A percentile compares a stretch with the other conserved stretches of the same genome.
These are phyloP conservation scores for Dictyophora rubrovolvata DNA, from an alignment of 768 basidiomycete species.

Conservation along the genomic window DNA sequence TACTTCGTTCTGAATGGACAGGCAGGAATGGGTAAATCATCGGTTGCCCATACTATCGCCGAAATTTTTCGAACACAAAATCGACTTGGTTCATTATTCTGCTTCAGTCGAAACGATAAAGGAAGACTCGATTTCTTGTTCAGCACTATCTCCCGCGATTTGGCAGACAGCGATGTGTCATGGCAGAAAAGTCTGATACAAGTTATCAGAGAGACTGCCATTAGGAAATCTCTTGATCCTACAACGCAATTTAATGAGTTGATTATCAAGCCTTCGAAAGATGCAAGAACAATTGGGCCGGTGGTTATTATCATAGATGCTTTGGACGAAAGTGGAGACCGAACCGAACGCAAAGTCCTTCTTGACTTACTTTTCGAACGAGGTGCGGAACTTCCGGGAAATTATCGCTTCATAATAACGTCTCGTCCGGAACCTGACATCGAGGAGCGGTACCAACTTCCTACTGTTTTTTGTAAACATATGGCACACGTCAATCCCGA, in stretches of 20 bases:
- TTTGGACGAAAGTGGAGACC: constrained; percentile 19
- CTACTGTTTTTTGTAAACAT: not conserved
- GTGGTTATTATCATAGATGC: constrained; percentile 27
- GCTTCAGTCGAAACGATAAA: not conserved
- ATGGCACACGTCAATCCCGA: not conserved
- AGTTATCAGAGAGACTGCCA: not conserved
- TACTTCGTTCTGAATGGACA: not conserved
- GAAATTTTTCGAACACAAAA: not conserved
- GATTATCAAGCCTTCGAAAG: not conserved
- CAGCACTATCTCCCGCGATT: constrained; percentile 11
- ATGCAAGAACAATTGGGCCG: constrained; percentile 14
- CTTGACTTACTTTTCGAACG: not conserved
- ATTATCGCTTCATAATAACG: not conserved
- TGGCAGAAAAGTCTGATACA: not conserved
- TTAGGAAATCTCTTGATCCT: not conserved
- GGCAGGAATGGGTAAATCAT: constrained; percentile 14
- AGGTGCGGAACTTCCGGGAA: not conserved
- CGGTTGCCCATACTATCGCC: constrained; percentile 13
- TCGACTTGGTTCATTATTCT: constrained; percentile 10
- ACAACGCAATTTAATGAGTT: not conserved
- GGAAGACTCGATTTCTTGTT: not conserved
- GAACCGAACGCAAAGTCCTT: not conserved
- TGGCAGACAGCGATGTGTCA: not conserved
- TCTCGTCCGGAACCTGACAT: constrained; percentile 1
- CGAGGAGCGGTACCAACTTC: not conserved